phyloP scores from a whole-genome alignment of 2,329 filamentous ascomycete species.

The Cladosporium sp. region DNA sequence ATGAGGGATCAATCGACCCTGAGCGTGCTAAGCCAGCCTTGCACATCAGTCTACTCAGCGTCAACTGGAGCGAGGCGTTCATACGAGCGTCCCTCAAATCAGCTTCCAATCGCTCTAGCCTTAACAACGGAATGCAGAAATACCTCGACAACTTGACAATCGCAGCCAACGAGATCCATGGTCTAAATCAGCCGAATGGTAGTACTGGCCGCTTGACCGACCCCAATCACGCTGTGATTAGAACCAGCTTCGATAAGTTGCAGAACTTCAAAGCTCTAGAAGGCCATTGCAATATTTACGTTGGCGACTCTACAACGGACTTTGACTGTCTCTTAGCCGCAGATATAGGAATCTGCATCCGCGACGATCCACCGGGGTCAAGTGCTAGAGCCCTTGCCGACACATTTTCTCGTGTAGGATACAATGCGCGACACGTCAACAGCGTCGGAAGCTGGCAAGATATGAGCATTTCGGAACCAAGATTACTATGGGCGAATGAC shows the following conservation, averaged over 20 bases:
- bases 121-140: too few relatives aligned
- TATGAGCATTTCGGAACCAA: neutral
- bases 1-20: neutral
- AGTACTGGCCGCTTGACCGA: slow-evolving; percentile 28
- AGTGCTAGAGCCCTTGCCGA: slow-evolving; percentile 30
- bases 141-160: slow-evolving; percentile 17
- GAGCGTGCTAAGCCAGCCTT: neutral
- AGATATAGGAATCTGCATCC: slow-evolving; percentile 45
- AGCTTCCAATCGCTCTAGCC: neutral
- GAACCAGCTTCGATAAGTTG: slow-evolving; percentile 40
- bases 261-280: neutral
- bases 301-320: slow-evolving; percentile 47
- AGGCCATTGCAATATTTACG: slow-evolving; percentile 31
- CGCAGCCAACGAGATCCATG: slow-evolving; percentile 35
- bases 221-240: slow-evolving; percentile 23
- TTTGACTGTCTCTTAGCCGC: slow-evolving; percentile 42
- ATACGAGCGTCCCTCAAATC: slow-evolving; percentile 27
- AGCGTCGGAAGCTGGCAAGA: neutral
- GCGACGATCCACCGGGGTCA: slow-evolving; percentile 29
- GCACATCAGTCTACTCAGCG: slow-evolving; percentile 37
- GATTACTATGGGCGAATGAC: neutral
- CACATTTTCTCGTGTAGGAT: slow-evolving; percentile 20
- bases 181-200: slow-evolving; percentile 21
- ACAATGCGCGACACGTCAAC: neutral
- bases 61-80: slow-evolving; percentile 46